phyloP scores from a whole-genome alignment of 805 yeast genomes.

The Lipomyces oligophaga region DNA sequence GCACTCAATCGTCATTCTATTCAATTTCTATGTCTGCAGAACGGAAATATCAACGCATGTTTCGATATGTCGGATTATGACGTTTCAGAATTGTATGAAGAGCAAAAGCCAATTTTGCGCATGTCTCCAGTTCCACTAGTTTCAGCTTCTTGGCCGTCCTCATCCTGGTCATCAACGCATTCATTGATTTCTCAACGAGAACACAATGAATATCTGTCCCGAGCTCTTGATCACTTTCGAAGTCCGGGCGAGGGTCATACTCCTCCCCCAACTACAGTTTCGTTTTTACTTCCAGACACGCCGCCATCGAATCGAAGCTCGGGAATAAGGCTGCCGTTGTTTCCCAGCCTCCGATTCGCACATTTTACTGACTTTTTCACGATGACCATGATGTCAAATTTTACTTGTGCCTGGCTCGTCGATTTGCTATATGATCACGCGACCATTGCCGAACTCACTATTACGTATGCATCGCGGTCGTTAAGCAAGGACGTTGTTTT shows the following conservation, averaged over 20 bases:
- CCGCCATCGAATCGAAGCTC: not conserved
- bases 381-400: slow-evolving; percentile 16
- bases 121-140: not conserved
- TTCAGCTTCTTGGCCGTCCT: not conserved
- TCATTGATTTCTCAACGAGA: not conserved
- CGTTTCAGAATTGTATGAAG: too few relatives aligned
- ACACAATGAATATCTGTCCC: too few relatives aligned
- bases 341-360: slow-evolving; percentile 15
- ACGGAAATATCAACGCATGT: slow-evolving; percentile 22
- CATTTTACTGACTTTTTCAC: slow-evolving; percentile 21
- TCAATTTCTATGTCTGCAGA: slow-evolving; percentile 18
- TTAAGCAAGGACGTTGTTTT: slow-evolving; percentile 23
- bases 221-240: too few relatives aligned
- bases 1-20: slow-evolving; percentile 2
- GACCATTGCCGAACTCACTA: slow-evolving; percentile 4
- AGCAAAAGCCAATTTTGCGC: too few relatives aligned
- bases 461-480: slow-evolving; percentile 17
- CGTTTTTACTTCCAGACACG: not conserved
- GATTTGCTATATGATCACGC: slow-evolving; percentile 15
- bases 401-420: slow-evolving; percentile 18
- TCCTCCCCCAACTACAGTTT: not conserved
- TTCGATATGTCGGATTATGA: too few relatives aligned
- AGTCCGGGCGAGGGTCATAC: too few relatives aligned
- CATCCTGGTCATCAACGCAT: not conserved
- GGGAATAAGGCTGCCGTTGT: not conserved